phyloP scores from a whole-genome alignment of 805 yeast species.

The Danielia oregonensis region DNA sequence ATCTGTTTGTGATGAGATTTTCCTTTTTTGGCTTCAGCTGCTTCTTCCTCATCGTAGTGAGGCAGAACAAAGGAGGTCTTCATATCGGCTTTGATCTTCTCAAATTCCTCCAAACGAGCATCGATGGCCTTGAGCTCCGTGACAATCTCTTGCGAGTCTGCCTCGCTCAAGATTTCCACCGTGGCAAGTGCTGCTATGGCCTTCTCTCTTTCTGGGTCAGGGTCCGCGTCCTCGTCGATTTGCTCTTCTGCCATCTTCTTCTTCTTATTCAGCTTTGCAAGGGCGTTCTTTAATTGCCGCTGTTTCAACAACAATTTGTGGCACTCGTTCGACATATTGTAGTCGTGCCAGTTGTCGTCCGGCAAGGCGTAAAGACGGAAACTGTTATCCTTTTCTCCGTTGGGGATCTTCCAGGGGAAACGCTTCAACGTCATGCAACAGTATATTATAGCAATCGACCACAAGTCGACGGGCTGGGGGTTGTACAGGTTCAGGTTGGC shows the following conservation, averaged over 20 bases:
- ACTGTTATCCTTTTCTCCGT: slow-evolving; percentile 55
- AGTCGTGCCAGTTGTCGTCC: slow-evolving; percentile 78
- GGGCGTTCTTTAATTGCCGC: slow-evolving; percentile 49
- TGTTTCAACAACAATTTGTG: slow-evolving; percentile 63
- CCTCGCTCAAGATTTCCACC: slow-evolving; percentile 30
- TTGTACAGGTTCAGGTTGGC: slow-evolving; percentile 55
- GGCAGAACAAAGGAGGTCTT: slow-evolving; percentile 27
- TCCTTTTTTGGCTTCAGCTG: slow-evolving; percentile 24
- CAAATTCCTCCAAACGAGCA: slow-evolving; percentile 33
- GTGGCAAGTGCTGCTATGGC: slow-evolving; percentile 17
- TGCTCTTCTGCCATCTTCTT: slow-evolving; percentile 24
- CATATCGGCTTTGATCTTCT: slow-evolving; percentile 31
- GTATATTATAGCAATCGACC: slow-evolving; percentile 82
- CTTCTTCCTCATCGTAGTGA: slow-evolving; percentile 8
- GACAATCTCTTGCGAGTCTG: slow-evolving; percentile 28
- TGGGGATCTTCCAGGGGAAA: slow-evolving; percentile 87
- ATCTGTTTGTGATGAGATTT: slow-evolving; percentile 49
- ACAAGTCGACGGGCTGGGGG: slow-evolving; percentile 75
- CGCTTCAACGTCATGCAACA: slow-evolving; percentile 84
- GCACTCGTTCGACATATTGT: slow-evolving; percentile 64
- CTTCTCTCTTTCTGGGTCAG: slow-evolving; percentile 6
- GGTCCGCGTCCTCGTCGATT: slow-evolving; percentile 8
- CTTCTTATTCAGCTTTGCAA: slow-evolving; percentile 40
- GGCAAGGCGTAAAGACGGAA: slow-evolving; percentile 59
- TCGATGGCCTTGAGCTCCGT: slow-evolving; percentile 37